Base-by-base conservation (phyloP, 768 basidiomycete species). In the Serendipita sp. region DNA sequence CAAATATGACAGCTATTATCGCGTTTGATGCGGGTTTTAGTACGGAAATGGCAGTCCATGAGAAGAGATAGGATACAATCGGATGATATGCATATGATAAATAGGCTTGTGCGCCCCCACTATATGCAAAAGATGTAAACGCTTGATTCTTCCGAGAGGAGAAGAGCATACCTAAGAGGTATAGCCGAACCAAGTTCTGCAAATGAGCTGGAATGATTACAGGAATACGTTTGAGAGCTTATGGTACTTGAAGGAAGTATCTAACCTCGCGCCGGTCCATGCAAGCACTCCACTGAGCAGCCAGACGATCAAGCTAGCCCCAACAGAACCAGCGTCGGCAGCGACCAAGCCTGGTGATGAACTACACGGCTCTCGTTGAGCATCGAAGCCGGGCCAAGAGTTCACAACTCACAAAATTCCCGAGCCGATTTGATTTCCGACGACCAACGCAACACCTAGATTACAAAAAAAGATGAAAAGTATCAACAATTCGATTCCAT, bases 311-410 rank as follows among this genome's bases (percentile, higher is more conserved):
- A 98, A 74, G 76, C 92, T 92, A 10, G 92, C 89, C 10, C 94
- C 95, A 0, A 93, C 89, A 69, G 88, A 92, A 44, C 91, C 80
- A 0, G 88, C 86, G 70, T 94, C 90, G 8, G 90, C 87, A 32
- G 94, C 84, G 1, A 97, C 85, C 32, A 97, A 84, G 1, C 95
- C 95, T 1, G 94, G 92, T 3, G 91, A 93, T 2, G 91, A 93
- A 75, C 90, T 92, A 65, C 18, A 11, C 35, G 62, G 46, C 67
- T 41, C 13, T 41, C 41, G 45, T 28, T 47, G 28, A 35, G 44
- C 18, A 1, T 63, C 45, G 18, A 47, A 5, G 38, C 67, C 2
- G 62, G 16, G 16, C 38, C 7, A 30, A 3, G 48, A 38, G n/a
- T 37, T 54, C 24, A 54, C 2, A 37, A 38, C 86, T 68, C 71